Conservation (phyloP, 345 rosid species). For the Syzygium oleosum region DNA sequence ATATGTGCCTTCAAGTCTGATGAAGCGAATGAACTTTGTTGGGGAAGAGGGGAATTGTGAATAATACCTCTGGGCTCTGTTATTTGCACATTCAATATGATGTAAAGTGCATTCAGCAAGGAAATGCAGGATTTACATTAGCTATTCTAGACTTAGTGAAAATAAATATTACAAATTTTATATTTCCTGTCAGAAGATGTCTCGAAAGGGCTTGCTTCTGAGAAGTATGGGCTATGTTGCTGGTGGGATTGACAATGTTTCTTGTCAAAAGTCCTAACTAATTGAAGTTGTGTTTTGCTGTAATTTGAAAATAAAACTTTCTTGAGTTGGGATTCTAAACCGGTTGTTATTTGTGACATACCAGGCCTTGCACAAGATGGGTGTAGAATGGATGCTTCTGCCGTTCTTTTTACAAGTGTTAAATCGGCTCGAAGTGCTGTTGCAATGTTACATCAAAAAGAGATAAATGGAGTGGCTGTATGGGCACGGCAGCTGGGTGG, state of each 20-base stretch:
- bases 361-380: constrained; percentile 90
- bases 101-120: not conserved
- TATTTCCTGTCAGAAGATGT: not conserved
- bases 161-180: not conserved
- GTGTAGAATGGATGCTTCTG: constrained; percentile 80
- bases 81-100: not conserved
- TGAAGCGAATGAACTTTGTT: not conserved
- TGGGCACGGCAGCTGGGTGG: constrained; percentile 99
- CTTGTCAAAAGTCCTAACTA: not conserved
- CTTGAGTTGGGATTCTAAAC: constrained; percentile 3
- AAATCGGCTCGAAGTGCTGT: constrained; percentile 68
- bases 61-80: not conserved
- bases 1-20: not conserved
- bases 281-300: not conserved
- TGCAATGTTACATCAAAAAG: constrained; percentile 53
- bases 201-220: not conserved
- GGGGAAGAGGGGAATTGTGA: not conserved
- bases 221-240: not conserved
- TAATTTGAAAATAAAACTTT: not conserved
- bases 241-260: not conserved
- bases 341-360: not conserved
- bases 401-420: constrained; percentile 75
- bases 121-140: not conserved
- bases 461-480: constrained; percentile 48
- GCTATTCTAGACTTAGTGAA: not conserved